Evolutionary conservation across 2,329 filamentous ascomycete genomes (phyloP).

Genomic region (Blastomyces emzantsi): DNA sequence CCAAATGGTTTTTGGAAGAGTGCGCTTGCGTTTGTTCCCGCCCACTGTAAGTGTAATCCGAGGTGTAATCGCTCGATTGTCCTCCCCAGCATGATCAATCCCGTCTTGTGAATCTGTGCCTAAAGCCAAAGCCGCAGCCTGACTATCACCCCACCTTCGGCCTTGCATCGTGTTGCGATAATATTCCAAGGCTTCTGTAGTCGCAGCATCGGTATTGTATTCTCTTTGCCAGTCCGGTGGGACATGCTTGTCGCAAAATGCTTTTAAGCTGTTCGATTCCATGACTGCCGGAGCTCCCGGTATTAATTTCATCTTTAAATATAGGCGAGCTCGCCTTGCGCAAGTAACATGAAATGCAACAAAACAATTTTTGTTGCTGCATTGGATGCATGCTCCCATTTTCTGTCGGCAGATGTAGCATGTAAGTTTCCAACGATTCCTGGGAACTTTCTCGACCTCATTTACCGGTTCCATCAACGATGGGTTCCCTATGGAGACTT

Average conservation of each 20-base stretch:
- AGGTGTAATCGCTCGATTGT: constrained; percentile 33
- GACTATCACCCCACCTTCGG: constrained; percentile 84
- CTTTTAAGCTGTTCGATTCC: constrained; percentile 77
- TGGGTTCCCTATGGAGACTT: constrained; percentile 88
- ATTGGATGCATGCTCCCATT: constrained; percentile 98
- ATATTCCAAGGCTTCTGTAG: constrained; percentile 73
- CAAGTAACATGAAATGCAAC: constrained; percentile 97
- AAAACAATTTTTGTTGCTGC: constrained; percentile 94
- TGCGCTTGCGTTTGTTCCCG: constrained; percentile 51
- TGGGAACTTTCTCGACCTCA: constrained; percentile 95
- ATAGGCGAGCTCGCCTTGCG: constrained; percentile 76
- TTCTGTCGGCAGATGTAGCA: constrained; percentile 97
- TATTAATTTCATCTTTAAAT: constrained; percentile 92
- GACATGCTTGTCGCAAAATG: constrained; percentile 92
- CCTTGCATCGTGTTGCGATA: constrained; percentile 86
- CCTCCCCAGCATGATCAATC: constrained; percentile 40
- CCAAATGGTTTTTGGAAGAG: constrained; percentile 63
- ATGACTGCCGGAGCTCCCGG: constrained; percentile 69
- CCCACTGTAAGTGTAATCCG: constrained; percentile 46
- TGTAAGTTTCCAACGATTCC: constrained; percentile 81
- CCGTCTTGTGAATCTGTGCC: constrained; percentile 60
- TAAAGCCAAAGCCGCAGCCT: constrained; percentile 69
- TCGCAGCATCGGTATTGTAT: constrained; percentile 71
- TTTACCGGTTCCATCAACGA: constrained; percentile 98
- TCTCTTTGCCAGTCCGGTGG: constrained; percentile 81